Conservation (phyloP, 805 yeast species). For the Hanseniaspora mollemarum region DNA sequence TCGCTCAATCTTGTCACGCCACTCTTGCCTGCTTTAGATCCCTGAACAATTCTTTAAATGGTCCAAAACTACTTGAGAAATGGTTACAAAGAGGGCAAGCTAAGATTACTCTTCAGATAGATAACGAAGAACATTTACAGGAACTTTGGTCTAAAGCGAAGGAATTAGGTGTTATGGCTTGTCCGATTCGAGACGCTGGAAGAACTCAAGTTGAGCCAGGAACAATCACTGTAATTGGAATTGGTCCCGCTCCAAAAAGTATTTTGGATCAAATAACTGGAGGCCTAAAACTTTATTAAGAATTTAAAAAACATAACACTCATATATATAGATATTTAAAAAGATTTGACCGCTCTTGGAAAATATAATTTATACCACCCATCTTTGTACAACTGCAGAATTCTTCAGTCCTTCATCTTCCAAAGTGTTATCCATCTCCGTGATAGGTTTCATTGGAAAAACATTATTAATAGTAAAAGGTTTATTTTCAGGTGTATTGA, state of each 20-base stretch:
- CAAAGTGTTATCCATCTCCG: conserved; percentile 45
- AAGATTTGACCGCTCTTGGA: conserved; percentile 5
- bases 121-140: conserved; percentile 58
- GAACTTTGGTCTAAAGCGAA: conserved; percentile 69
- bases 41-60: conserved; percentile 49
- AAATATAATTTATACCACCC: conserved; percentile 33
- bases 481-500: conserved; percentile 36
- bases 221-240: conserved; percentile 86
- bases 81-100: conserved; percentile 90
- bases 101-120: conserved; percentile 73
- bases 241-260: conserved; percentile 89
- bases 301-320: background rate
- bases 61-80: conserved; percentile 44
- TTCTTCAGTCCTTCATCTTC: conserved; percentile 66
- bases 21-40: conserved; percentile 76
- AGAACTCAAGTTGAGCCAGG: conserved; percentile 95
- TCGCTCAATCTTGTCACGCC: conserved; percentile 98
- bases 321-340: conserved; percentile 14
- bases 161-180: conserved; percentile 63
- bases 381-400: conserved; percentile 83
- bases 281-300: conserved; percentile 50
- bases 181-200: conserved; percentile 89
- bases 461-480: conserved; percentile 61
- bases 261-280: conserved; percentile 75
- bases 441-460: conserved; percentile 69